Conservation (phyloP, 495 filamentous ascomycete species). For the Letharia lupina region DNA sequence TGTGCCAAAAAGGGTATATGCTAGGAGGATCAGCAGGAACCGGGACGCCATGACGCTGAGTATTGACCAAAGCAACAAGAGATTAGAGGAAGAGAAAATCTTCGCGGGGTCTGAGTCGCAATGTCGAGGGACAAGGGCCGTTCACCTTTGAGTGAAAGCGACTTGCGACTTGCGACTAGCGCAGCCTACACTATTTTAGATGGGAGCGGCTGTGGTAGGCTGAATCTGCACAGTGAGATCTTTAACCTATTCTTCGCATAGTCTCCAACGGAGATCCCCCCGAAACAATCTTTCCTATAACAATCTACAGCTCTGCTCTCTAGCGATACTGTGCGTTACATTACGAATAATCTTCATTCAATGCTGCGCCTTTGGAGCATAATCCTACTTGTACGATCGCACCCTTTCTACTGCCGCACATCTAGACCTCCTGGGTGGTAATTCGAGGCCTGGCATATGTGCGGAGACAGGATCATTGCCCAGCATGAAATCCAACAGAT, state of each 20-base stretch:
- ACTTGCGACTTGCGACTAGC: neutral
- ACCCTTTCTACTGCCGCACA: neutral
- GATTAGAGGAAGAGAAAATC: no score
- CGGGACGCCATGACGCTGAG: neutral
- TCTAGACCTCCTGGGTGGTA: neutral
- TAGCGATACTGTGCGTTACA: no score
- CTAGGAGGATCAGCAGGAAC: neutral
- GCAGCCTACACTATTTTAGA: neutral
- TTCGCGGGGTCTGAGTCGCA: neutral
- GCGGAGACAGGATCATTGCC: no score
- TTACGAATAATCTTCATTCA: no score
- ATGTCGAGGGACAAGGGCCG: neutral
- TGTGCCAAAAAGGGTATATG: neutral
- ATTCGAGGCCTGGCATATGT: neutral
- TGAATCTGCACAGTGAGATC: neutral
- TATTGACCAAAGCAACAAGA: neutral
- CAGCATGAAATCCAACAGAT: neutral
- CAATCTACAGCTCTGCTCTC: no score
- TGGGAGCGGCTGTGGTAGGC: neutral
- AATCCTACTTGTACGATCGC: neutral
- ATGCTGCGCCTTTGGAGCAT: no score
- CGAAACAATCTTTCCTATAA: no score
- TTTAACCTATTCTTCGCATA: neutral
- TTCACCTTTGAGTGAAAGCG: neutral
- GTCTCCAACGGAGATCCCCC: no score